Base-by-base conservation (phyloP, 2,329 filamentous ascomycete genomes). In the Fusarium brachygibbosum region DNA sequence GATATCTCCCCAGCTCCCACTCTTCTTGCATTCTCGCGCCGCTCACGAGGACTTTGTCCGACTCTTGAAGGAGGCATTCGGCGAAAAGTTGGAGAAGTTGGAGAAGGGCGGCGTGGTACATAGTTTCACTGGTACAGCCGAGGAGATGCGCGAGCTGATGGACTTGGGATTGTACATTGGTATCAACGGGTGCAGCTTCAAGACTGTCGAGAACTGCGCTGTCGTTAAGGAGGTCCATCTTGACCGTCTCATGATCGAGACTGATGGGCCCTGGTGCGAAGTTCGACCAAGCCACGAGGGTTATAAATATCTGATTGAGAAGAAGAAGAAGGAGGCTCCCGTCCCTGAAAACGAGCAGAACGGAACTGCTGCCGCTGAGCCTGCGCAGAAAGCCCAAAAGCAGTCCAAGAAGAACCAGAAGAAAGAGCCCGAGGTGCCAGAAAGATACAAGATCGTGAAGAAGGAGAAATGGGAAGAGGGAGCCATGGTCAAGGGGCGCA, bases 241-340 rank as follows among this genome's bases (percentile, higher is more conserved):
- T 13, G 89, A 94, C 58, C 83, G 90, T 46, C 80, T 99, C 55
- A 97, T 98, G 86, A 89, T 99, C 48, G 96, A 99, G 84, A 99
- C 96, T 0, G 96, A 99, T 77, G 96, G 96, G 4, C 96, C 96
- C 5, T 99, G 96, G 92, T 99, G 96, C 76, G 96, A 99, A 79
- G 95, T 99, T 62, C 86, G 96, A 25, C 91, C 94, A 1, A 93
- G 88, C 31, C 95, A 99, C 80, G 94, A 94, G 31, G 93, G 93
- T 4, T 92, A 91, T 74, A 91, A 91, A 79, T 91, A 91, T 69
- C 79, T 89, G 13, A 78, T 88, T 6, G 82, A 84, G 64, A 79
- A 80, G 58, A 81, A 80, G 58, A 81, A 79, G 71, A 81, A 79
- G 71, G 71, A 71, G 10, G 42, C 44, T 37, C 34, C 58, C 14